Evolutionary conservation across 2,329 filamentous ascomycete species (phyloP), one percentile per base, ranked within the genome.

Genomic region (Trichoderma hamatum): DNA sequence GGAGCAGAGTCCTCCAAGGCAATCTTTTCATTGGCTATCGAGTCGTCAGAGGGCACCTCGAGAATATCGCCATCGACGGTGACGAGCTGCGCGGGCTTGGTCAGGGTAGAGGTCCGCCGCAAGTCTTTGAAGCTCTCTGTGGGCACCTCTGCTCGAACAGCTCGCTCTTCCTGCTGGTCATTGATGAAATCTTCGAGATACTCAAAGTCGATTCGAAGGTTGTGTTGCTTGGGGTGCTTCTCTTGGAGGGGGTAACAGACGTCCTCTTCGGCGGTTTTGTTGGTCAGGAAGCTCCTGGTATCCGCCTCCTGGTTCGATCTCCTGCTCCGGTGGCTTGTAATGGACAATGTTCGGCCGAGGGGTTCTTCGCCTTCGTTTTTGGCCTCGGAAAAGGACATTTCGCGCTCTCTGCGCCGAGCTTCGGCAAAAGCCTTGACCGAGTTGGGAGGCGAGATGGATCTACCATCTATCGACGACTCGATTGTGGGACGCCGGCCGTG

Each of bases 361-460:
- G 85, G 83, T 26, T 82, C 80, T 58, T 81, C 77, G 9, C 74
- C 71, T 6, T 85, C 81, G 21, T 77, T 75, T 68, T 77, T 78
- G 67, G 79, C 76, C 71, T 86, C 86, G 19, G 84, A 87, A 71
- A 85, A 82, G 26, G 85, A 89, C 76, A 85, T 78, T 70, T 89
- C 93, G 54, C 94, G 91, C 77, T 95, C 92, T 70, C 94, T 90
- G 70, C 93, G 92, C 62, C 93, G 91, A 67, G 93, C 92, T 75
- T 96, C 92, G 21, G 96, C 96, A 80, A 99, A 99, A 4, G 96
- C 96, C 79, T 98, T 97, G 63, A 99, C 94, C 0, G 96, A 99
- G 79, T 97, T 99, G 9, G 96, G 96, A 13, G 95, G 95, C 6
- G 96, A 98, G 2, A 88, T 83, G 1, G 92, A 93, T 67, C 93